Conservation (phyloP, 2,329 filamentous ascomycete species). For the Pseudomassariella vexata region DNA sequence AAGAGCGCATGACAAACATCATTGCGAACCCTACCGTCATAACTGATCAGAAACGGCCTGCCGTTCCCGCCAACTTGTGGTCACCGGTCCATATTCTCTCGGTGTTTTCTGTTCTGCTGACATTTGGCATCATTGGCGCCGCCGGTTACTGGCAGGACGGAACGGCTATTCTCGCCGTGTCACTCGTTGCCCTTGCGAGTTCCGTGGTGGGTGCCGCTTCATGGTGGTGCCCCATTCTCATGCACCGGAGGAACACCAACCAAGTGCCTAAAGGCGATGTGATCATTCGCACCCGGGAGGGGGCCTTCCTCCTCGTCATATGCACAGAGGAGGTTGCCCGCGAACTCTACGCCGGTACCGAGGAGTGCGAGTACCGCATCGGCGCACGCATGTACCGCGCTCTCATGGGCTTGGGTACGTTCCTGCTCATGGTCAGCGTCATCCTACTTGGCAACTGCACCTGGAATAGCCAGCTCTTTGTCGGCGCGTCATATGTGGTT, state of each 20-base stretch:
- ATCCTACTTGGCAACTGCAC: constrained; percentile 57
- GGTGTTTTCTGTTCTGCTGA: constrained; percentile 43
- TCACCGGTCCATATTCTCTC: constrained; percentile 51
- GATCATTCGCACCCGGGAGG: constrained; percentile 55
- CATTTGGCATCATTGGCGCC: constrained; percentile 38
- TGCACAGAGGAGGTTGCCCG: constrained; percentile 56
- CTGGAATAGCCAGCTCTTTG: constrained; percentile 54
- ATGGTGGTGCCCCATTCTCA: constrained; percentile 51
- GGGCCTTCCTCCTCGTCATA: constrained; percentile 51
- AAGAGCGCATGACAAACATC: constrained; percentile 35
- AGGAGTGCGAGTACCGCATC: constrained; percentile 53
- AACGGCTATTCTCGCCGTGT: constrained; percentile 44
- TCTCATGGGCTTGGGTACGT: constrained; percentile 52
- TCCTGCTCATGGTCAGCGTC: constrained; percentile 55
- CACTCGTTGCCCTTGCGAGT: constrained; percentile 45
- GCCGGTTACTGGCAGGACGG: constrained; percentile 40
- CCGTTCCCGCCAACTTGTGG: constrained; percentile 40
- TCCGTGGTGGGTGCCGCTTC: constrained; percentile 51
- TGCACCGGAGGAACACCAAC: constrained; percentile 40
- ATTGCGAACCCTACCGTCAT: constrained; percentile 36
- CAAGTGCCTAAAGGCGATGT: constrained; percentile 51
- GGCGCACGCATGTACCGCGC: constrained; percentile 38
- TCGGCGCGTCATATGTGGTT: constrained; percentile 51
- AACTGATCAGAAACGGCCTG: constrained; percentile 31
- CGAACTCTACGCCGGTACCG: constrained; percentile 57